Evolutionary conservation across 305 asterid species (phyloP), one percentile per base, ranked within the genome.

Genomic region (Andrographis paniculata): DNA sequence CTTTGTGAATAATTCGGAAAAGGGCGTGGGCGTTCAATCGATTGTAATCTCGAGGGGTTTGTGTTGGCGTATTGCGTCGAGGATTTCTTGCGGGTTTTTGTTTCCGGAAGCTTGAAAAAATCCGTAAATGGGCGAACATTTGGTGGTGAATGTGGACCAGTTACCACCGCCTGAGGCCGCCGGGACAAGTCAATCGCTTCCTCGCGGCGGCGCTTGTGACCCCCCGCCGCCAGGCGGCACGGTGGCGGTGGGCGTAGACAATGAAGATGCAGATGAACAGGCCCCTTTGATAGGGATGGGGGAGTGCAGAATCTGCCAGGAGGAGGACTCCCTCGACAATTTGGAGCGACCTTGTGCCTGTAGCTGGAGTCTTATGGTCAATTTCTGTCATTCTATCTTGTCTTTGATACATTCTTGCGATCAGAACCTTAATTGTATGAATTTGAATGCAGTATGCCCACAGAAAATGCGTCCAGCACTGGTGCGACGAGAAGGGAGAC

Each of bases 401-500:
- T 27, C 0, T 27, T 27, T 6, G 0, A 27, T 27, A 27, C 33
- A 27, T 27, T 27, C 10, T 27, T 27, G 33, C 10, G 33, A 27
- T 5, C 10, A 5, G 33, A 5, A 27, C 33, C 6, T 27, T 6
- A 27, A 27, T 27, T 20, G 7, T 27, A 5, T 27, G 33, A 27
- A 27, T 27, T 27, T 5, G 33, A 0, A 6, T 27, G 33, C 33
- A 85, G 95, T 82, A 82, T 73, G 93, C 94, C 51, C 98, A 85
- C 63, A 76, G 93, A 56, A 76, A 87, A 68, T 89, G 98, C 52
- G 94, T 89, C 61, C 98, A 89, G 55, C 66, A 82, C 68, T 89
- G 95, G 97, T 89, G 97, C 82, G 68, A 89, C 20, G 95, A 89
- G 77, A 89, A 89, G 75, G 95, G 97, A 22, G 97, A 85, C 67